Conservation (phyloP, 2,329 filamentous ascomycete species). For the Pseudogymnoascus sp. region DNA sequence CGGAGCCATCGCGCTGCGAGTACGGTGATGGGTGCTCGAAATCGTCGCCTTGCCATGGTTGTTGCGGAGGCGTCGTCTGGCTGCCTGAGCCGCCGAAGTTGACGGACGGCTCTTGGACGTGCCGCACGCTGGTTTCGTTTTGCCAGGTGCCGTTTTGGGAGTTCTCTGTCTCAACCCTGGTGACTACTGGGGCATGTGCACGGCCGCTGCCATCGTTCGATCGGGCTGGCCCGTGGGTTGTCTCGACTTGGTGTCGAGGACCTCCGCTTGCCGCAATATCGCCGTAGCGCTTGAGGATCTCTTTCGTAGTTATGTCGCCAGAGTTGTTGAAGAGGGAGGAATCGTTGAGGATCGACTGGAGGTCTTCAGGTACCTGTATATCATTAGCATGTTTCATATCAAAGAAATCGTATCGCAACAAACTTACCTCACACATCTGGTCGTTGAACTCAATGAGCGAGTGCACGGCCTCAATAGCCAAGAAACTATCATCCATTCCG, state of each 20-base stretch:
- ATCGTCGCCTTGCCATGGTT: conserved; percentile 36
- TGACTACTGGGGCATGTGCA: conserved; percentile 47
- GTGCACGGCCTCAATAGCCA: conserved; percentile 87
- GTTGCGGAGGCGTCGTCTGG: conserved; percentile 43
- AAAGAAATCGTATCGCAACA: conserved; percentile 12
- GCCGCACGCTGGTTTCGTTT: conserved; percentile 75
- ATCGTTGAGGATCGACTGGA: conserved; percentile 80
- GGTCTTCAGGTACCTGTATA: conserved; percentile 78
- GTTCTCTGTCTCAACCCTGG: conserved; percentile 78
- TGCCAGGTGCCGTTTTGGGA: conserved; percentile 63
- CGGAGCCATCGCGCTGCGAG: conserved; percentile 15
- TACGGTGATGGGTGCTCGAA: conserved; percentile 23
- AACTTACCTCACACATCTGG: conserved; percentile 87
- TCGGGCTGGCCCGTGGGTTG: conserved; percentile 45
- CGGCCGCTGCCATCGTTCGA: conserved; percentile 43
- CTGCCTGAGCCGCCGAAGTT: conserved; percentile 32
- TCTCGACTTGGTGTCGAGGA: conserved; percentile 52
- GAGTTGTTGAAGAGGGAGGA: conserved; percentile 71
- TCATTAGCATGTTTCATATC: conserved; percentile 13
- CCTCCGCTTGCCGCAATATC: conserved; percentile 53
- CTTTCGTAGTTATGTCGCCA: conserved; percentile 89
- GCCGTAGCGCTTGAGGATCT: conserved; percentile 89
- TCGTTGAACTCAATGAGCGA: conserved; percentile 88
- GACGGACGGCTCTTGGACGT: conserved; percentile 56
- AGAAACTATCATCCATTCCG: conserved; percentile 79